Base-by-base conservation (phyloP, 345 rosid genomes). In the Moricandia moricandioides region DNA sequence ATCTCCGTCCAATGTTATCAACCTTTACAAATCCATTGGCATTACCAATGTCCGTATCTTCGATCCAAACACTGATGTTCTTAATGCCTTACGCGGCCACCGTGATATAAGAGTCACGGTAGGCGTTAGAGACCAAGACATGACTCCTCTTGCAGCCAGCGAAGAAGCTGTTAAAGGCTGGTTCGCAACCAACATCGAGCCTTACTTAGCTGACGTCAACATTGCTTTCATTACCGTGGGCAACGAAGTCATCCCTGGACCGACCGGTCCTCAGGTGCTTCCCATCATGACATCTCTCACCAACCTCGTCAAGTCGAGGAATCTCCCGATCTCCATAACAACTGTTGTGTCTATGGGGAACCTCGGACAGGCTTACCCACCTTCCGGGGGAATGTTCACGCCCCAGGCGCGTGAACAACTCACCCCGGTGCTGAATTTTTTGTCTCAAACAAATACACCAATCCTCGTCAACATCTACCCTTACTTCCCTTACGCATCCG, bases 241-340 rank as follows among this genome's bases (percentile, higher is more conserved):
- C 12, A 86, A 88, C 27, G 85, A 81, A 81, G 80, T 71, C 26
- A 78, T 85, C 11, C 83, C 84, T 1, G 81, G 84, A 13, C 29
- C 66, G 16, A 9, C 59, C 9, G 73, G 73, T 13, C 33, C 73
- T 59, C 52, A 65, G 1, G 72, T 80, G 9, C 62, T 65, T 24
- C 77, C 77, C 1, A 84, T 84, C 33, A 71, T 86, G 78, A 31
- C 33, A 7, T 82, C 80, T 70, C 51, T 82, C 2, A 47, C 14
- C 8, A 55, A 65, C 1, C 76, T 83, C 14, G 64, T 84, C 3
- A 6, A 8, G 9, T 55, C 72, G 0, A 24, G 59, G 11, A 77
- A 83, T n/a, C 76, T 80, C 24, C 43, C 47, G 0, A 67, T 77
- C 30, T 40, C 16, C 6, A 79, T 85, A 54, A 77, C 72, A 13